phyloP scores from a whole-genome alignment of 176 grass and related monocot genomes.

The Avena insularis region DNA sequence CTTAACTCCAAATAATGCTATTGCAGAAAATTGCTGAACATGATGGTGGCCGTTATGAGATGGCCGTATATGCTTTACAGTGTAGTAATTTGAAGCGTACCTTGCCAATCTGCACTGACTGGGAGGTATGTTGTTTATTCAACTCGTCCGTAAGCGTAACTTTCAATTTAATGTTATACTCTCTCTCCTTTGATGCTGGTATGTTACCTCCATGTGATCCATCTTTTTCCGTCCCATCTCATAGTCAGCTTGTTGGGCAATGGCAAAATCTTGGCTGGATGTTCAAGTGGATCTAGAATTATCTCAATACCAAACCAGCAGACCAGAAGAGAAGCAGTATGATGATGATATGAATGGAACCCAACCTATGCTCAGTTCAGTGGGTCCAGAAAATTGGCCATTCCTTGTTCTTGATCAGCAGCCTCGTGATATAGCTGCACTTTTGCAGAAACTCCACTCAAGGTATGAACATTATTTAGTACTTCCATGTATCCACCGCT shows the following conservation, averaged over 20 bases:
- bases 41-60: conserved; percentile 93
- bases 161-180: conserved; percentile 38
- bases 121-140: conserved; percentile 83
- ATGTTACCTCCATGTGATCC: conserved; percentile 37
- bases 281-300: conserved; percentile 89
- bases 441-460: conserved; percentile 98
- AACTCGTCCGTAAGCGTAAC: neutral
- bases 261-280: conserved; percentile 93
- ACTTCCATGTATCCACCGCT: neutral
- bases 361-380: conserved; percentile 49
- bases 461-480: conserved; percentile 59
- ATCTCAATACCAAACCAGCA: conserved; percentile 70
- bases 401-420: conserved; percentile 88
- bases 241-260: conserved; percentile 98
- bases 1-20: conserved; percentile 33
- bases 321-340: conserved; percentile 68
- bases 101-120: conserved; percentile 86
- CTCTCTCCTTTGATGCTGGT: conserved; percentile 35
- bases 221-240: conserved; percentile 38
- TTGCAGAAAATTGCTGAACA: conserved; percentile 96
- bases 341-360: conserved; percentile 87
- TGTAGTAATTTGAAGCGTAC: conserved; percentile 92
- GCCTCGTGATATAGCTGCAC: conserved; percentile 83
- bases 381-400: conserved; percentile 86
- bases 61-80: conserved; percentile 87